A percentile compares a stretch with the other conserved stretches of the same genome.
These are phyloP conservation scores for Austroboletus niveus DNA, from an alignment of 1,284 basidiomycete species.

Conservation along the genomic window DNA sequence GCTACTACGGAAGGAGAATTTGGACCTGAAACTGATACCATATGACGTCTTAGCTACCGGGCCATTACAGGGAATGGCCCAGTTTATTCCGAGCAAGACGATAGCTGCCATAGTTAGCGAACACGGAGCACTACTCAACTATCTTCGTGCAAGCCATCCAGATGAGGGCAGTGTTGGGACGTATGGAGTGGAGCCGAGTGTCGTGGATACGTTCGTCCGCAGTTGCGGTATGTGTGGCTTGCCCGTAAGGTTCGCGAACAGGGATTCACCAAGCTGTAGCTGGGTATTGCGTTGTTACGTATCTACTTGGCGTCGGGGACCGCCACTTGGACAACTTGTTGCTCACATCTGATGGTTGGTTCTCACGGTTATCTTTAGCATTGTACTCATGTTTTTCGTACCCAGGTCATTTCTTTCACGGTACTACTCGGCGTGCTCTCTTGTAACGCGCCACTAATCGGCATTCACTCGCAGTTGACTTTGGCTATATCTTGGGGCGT, in stretches of 20 bases:
- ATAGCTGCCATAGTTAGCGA: slow-evolving; percentile 93
- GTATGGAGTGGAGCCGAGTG: slow-evolving; percentile 86
- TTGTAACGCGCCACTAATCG: slow-evolving; percentile 11
- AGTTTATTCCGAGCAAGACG: slow-evolving; percentile 94
- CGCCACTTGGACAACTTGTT: slow-evolving; percentile 96
- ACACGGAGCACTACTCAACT: slow-evolving; percentile 89
- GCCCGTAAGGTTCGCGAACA: neutral
- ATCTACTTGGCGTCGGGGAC: slow-evolving; percentile 95
- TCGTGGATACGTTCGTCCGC: slow-evolving; percentile 94
- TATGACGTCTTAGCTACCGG: slow-evolving; percentile 96
- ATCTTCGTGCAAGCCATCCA: slow-evolving; percentile 81
- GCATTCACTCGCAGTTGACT: slow-evolving; percentile 70
- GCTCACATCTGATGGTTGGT: slow-evolving; percentile 85
- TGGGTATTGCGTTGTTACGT: slow-evolving; percentile 98
- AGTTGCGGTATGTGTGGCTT: slow-evolving; percentile 85
- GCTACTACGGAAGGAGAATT: slow-evolving; percentile 89
- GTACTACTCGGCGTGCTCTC: slow-evolving; percentile 35
- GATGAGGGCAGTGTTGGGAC: slow-evolving; percentile 92
- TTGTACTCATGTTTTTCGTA: slow-evolving; percentile 3
- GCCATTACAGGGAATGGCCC: slow-evolving; percentile 90
- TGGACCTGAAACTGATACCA: slow-evolving; percentile 90
- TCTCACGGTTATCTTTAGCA: slow-evolving; percentile 2
- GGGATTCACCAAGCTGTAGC: slow-evolving; percentile 49
- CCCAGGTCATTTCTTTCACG: slow-evolving; percentile 82
- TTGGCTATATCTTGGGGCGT: slow-evolving; percentile 96